These are phyloP conservation scores for Nothophaeocryptopus gaeumannii DNA, from an alignment of 2,329 filamentous ascomycete species.

Conservation along the genomic window DNA sequence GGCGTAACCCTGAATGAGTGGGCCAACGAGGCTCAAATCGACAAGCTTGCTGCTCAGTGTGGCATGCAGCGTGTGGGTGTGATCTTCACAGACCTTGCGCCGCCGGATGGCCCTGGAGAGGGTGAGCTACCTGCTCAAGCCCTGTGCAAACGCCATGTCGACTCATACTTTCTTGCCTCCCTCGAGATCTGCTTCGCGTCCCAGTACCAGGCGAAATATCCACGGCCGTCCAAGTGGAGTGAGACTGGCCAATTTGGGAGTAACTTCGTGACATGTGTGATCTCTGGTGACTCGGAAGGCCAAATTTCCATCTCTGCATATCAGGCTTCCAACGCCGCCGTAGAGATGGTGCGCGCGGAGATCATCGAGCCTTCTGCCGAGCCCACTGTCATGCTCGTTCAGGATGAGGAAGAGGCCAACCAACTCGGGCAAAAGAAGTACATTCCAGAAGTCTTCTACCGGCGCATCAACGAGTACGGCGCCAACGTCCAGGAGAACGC, in stretches of 20 bases:
- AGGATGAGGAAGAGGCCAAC: conserved; percentile 83
- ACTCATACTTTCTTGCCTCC: conserved; percentile 91
- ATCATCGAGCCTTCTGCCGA: conserved; percentile 94
- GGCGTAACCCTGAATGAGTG: conserved; percentile 82
- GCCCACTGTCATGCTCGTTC: conserved; percentile 89
- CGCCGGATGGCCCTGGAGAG: conserved; percentile 66
- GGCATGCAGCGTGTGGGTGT: conserved; percentile 86
- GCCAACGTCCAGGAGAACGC: conserved; percentile 96
- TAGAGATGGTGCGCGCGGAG: conserved; percentile 94
- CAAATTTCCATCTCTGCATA: conserved; percentile 88
- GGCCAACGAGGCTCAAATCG: conserved; percentile 78
- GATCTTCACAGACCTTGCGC: conserved; percentile 89
- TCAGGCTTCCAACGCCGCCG: conserved; percentile 90
- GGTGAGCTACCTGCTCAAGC: conserved; percentile 60
- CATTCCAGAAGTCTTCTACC: conserved; percentile 96
- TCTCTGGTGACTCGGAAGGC: conserved; percentile 87
- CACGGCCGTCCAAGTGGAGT: conserved; percentile 93
- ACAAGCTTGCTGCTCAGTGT: conserved; percentile 76
- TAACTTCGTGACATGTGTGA: conserved; percentile 92
- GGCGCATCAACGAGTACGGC: conserved; percentile 92
- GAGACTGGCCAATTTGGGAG: conserved; percentile 92
- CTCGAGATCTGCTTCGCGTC: conserved; percentile 88
- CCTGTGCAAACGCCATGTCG: conserved; percentile 90
- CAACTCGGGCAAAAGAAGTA: conserved; percentile 69
- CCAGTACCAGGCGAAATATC: conserved; percentile 80